Base-by-base conservation (phyloP, 164 flowering plant genomes). In the Kingdonia uniflora region DNA sequence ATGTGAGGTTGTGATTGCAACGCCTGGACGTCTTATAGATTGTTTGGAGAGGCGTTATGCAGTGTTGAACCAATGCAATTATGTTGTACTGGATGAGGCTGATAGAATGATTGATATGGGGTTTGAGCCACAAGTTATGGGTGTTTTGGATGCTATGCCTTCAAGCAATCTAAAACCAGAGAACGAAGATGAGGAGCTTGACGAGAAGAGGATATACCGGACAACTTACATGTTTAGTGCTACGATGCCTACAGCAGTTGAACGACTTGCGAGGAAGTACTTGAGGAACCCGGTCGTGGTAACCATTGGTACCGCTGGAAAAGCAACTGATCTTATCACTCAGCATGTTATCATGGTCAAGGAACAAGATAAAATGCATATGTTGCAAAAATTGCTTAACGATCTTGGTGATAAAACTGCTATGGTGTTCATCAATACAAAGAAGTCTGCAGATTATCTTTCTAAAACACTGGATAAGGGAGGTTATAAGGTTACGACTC, bases 71-170 rank as follows among this genome's bases (percentile, higher is more conserved):
- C 92, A 82, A 65, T 84, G 95, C 50, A 81, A 86, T 42, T 83
- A 85, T 73, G 97, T 88, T 42, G 95, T 88, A 59, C 87, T 88
- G 60, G 95, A 88, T 64, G 97, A 88, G 70, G 97, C 95, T 51
- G 97, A 88, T 67, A 52, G 95, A 16, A 88, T 83, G 95, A 85
- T 88, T n/a, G 92, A 89, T 51, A 88, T 85, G 97, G 95, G 95
- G 56, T 88, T 88, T 39, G 91, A 85, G 74, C 91, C 91, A 0
- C 95, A 89, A 51, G 97, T 89, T 35, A 73, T 80, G 48, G 92
- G 90, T 14, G 94, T 89, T 1, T 55, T 89, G 57, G 97, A 86
- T 61, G 94, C 94, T 17, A 87, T 82, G 95, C 95, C 94, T n/a
- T n/a, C n/a, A n/a, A n/a, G n/a, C n/a, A n/a, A n/a, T n/a, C n/a